Evolutionary conservation across 2,329 filamentous ascomycete genomes (phyloP), one percentile per base, ranked within the genome.

Genomic region (Penicillium glabrum): DNA sequence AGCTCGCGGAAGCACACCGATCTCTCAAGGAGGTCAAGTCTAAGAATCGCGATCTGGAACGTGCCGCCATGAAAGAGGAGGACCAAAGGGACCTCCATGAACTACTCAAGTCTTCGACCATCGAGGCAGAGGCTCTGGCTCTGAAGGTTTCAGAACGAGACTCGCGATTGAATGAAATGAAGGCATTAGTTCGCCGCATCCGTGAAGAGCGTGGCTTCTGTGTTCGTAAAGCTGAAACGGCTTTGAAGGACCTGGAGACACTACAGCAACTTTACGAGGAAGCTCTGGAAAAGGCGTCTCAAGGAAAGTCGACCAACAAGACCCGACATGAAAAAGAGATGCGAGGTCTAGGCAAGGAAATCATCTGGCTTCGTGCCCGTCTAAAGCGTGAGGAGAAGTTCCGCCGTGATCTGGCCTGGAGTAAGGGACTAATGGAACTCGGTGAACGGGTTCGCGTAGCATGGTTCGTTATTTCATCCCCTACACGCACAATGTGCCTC

Each of bases 401-500:
- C 76, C 84, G 95, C 43, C 83, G 84, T 61, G 90, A 93, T 67
- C 84, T 93, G 31, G 90, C 89, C 9, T 96, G 89, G 77, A 91
- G 91, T 61, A 99, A 99, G 82, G 86, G 84, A 64, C 93, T 91
- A 73, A 85, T 97, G 76, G 86, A 92, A 66, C 86, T 96, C 67
- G 92, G 91, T 67, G 89, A 91, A 69, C 73, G 72, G 33, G 75
- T 79, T 51, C 73, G 77, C 50, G 67, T 74, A 62, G 88, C 91
- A 78, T 98, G 93, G 93, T 97, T 87, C 66, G 90, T 88, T 63
- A 16, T 56, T 53, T 26, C 14, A 7, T 19, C 26, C 14, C 19
- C 39, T 23, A 23, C 39, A 14, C 14, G 23, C 24, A 3, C 9
- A 29, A 47, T 23, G 45, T 26, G 19, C 5, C 26, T 8, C 26